These are phyloP conservation scores for Pseudisothecium myosuroides DNA, from an alignment of 225 moss, liverwort and hornwort species.

Conservation along the genomic window DNA sequence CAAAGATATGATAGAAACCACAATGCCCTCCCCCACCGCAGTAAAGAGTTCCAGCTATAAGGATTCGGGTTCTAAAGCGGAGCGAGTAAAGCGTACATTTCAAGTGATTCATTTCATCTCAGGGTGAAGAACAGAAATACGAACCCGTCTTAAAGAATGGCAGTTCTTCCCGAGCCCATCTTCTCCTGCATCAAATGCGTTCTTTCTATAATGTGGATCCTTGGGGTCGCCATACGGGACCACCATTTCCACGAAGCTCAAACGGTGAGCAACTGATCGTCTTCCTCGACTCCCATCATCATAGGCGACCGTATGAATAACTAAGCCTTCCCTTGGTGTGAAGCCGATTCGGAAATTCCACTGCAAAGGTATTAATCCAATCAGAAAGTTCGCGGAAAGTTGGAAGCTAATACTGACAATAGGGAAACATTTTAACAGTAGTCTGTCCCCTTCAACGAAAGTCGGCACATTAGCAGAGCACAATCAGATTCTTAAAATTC, in stretches of 20 bases:
- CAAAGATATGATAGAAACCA: background rate
- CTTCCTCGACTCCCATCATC: constrained; percentile 42
- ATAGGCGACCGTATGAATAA: constrained; percentile 38
- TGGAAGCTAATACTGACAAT: background rate
- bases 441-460: background rate
- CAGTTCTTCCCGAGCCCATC: constrained; percentile 40
- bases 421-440: background rate
- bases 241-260: constrained; percentile 47
- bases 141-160: constrained; percentile 30
- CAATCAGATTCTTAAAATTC: background rate
- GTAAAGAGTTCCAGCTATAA: background rate
- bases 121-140: background rate
- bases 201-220: constrained; percentile 40
- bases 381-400: background rate
- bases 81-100: background rate
- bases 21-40: background rate
- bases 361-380: background rate
- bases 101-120: background rate
- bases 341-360: constrained; percentile 46
- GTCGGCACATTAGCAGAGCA: background rate
- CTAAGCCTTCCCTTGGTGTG: constrained; percentile 35
- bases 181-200: constrained; percentile 43
- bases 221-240: constrained; percentile 40
- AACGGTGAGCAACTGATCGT: constrained; percentile 32
- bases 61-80: background rate